A percentile compares a stretch with the other conserved stretches of the same genome.
Evolutionary conservation across 164 flowering plant genomes (phyloP).

Genomic region (Umbellularia californica): DNA sequence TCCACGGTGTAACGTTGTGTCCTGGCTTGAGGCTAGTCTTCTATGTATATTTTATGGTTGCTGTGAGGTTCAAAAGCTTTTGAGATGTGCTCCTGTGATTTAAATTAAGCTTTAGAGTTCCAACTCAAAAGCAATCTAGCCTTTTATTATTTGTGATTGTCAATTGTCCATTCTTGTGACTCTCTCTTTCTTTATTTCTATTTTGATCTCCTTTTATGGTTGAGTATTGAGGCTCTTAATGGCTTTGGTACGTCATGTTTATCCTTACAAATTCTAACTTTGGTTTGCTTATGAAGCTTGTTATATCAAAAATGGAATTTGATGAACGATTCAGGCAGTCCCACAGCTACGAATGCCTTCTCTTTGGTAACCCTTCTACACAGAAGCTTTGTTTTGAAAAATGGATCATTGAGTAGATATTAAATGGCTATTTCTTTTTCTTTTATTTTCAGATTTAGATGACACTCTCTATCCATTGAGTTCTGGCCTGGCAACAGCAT

Average conservation of each 20-base stretch:
- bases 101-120: background rate
- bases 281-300: background rate
- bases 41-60: background rate
- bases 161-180: background rate
- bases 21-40: background rate
- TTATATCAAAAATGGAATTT: conserved; percentile 36
- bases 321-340: conserved; percentile 22
- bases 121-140: no score
- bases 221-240: background rate
- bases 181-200: background rate
- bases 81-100: background rate
- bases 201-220: background rate
- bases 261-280: background rate
- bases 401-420: background rate
- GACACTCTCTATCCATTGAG: conserved; percentile 47
- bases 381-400: background rate
- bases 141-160: background rate
- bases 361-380: conserved; percentile 46
- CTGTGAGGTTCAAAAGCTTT: background rate
- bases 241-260: background rate
- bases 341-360: conserved; percentile 58
- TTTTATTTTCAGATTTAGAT: background rate
- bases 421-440: background rate
- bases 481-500: conserved; percentile 52
- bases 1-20: background rate